Evolutionary conservation across 1,284 basidiomycete genomes (phyloP).

Genomic region (Ceratobasidium sp.): DNA sequence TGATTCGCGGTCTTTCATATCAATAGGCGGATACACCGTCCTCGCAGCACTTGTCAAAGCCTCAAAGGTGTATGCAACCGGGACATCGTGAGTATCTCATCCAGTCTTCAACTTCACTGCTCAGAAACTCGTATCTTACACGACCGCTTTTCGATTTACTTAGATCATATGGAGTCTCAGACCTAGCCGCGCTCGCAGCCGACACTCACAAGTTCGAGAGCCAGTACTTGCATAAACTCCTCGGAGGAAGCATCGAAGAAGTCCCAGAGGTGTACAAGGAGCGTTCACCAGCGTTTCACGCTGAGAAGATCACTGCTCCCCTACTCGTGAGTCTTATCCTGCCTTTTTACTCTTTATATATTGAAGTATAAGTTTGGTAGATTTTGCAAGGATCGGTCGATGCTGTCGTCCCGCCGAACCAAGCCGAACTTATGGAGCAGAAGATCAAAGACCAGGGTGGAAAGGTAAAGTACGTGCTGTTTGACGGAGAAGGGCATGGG

Average conservation of each 20-base stretch:
- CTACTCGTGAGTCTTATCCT: constrained; percentile 58
- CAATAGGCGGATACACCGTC: constrained; percentile 68
- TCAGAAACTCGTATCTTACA: too few relatives aligned
- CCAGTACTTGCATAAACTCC: constrained; percentile 62
- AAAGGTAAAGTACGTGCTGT: constrained; percentile 62
- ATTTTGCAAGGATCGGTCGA: constrained; percentile 67
- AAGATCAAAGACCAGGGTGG: constrained; percentile 59
- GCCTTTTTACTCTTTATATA: too few relatives aligned
- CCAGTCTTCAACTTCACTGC: neutral
- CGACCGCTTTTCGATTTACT: neutral
- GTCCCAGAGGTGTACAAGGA: constrained; percentile 62
- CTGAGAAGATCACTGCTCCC: constrained; percentile 62
- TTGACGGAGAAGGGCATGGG: constrained; percentile 67
- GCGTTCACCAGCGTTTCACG: constrained; percentile 64
- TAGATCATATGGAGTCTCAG: constrained; percentile 64
- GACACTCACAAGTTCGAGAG: constrained; percentile 76
- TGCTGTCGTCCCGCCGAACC: constrained; percentile 66
- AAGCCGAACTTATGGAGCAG: constrained; percentile 62
- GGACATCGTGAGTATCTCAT: constrained; percentile 53
- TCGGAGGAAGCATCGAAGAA: constrained; percentile 64
- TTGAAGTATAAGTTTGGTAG: too few relatives aligned
- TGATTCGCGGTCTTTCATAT: too few relatives aligned
- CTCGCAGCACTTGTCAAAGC: constrained; percentile 61
- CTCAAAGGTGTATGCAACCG: constrained; percentile 60
- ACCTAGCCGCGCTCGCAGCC: constrained; percentile 61